Base-by-base conservation (phyloP, 345 rosid genomes). In the Viola odorata region DNA sequence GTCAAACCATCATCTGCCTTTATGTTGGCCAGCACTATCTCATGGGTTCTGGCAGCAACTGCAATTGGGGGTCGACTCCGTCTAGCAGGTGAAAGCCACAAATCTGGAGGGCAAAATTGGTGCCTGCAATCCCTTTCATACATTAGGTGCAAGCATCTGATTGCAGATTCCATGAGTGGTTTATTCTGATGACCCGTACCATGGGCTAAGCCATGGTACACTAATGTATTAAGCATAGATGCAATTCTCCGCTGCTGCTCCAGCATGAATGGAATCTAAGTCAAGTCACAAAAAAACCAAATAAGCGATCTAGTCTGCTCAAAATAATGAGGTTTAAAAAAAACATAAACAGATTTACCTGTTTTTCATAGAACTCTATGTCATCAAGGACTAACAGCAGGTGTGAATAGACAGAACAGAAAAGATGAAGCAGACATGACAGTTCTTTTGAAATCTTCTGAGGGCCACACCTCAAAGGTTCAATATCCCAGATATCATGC, bases 111-210 rank as follows among this genome's bases (percentile, higher is more conserved):
- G 65, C 97, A 87, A 74, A 92, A 92, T 56, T 69, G 84, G 70
- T 81, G 96, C 69, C 98, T 80, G 78, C 98, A 89, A 81, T 92
- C 94, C 70, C 97, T 89, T 78, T 89, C 98, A 74, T 92, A 92
- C 69, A 92, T 70, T 77, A 87, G 72, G 78, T 92, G 97, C 85
- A 92, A 69, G 75, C 98, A 92, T 79, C 83, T 81, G 70, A 82
- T 79, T 59, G 97, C 94, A 64, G 91, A 84, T 69, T 84, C 94
- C 96, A 89, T 75, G 58, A 89, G 76, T 57, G 85, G 80, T 73
- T 77, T 83, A 75, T 74, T 79, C 70, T 75, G 84, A 55, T 68
- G 82, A 65, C 71, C 73, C 54, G 67, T 64, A 57, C 76, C 73
- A 45, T 60, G 80, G 57, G 78, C 79, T 73, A 85, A 78, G 59